A percentile compares a stretch with the other conserved stretches of the same genome.
Conservation (phyloP, 2,329 filamentous ascomycete genomes). For the Colletotrichum endophyticum region DNA sequence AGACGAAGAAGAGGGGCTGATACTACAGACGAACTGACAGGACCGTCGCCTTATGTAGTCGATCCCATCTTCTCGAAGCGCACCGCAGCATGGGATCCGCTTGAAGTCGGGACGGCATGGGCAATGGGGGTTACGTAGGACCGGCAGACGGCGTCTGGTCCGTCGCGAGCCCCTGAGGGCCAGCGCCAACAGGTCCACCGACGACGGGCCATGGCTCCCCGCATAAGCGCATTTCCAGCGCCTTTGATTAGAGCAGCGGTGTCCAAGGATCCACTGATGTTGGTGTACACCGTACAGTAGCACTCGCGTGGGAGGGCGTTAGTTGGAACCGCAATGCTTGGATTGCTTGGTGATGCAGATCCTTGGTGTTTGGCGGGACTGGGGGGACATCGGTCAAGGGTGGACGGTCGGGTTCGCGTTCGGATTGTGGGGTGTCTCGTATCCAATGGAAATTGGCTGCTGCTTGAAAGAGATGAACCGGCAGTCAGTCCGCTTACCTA, state of each 20-base stretch:
- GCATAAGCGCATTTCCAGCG: neutral
- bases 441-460: neutral
- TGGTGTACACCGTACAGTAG: neutral
- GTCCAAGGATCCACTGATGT: neutral
- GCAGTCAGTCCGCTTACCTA: neutral
- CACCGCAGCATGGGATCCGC: neutral
- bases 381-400: neutral
- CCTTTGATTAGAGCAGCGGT: neutral
- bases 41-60: neutral
- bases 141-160: neutral
- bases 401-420: conserved; percentile 5
- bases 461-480: neutral
- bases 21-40: neutral
- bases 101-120: neutral
- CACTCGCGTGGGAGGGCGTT: neutral
- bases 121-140: neutral
- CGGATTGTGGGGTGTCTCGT: conserved; percentile 3
- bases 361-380: neutral
- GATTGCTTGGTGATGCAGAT: neutral
- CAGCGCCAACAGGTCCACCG: neutral
- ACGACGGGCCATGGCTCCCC: neutral
- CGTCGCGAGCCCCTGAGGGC: neutral
- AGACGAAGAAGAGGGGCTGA: neutral
- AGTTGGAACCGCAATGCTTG: neutral
- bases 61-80: neutral